Percentiles rank a stretch among this genome's conserved stretches.
Conservation (phyloP, 2,329 filamentous ascomycete genomes). For the Nakataea oryzae region DNA sequence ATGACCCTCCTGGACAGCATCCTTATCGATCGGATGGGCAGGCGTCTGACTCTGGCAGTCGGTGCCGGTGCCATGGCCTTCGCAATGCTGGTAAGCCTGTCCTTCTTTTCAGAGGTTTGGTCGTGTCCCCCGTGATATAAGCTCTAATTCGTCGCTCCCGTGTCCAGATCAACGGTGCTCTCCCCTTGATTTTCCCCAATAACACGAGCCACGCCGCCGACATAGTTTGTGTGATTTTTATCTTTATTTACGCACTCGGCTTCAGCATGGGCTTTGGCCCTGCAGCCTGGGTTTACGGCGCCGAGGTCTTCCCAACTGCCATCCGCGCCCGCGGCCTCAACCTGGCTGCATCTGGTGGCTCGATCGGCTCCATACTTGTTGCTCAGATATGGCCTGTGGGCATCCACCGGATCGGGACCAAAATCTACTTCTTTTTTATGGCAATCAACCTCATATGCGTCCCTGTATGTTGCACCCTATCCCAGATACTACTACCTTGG, state of each 20-base stretch:
- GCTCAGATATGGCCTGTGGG: conserved; percentile 46
- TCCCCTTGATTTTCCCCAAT: conserved; percentile 39
- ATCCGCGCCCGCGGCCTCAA: conserved; percentile 46
- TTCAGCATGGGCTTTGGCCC: conserved; percentile 48
- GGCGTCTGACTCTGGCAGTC: conserved; percentile 34
- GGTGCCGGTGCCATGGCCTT: conserved; percentile 42
- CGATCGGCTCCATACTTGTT: conserved; percentile 44
- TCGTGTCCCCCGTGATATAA: too few relatives aligned
- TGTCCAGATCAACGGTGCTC: conserved; percentile 38
- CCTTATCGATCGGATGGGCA: conserved; percentile 41
- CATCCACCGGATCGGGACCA: conserved; percentile 35
- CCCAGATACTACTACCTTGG: background rate
- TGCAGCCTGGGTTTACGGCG: conserved; percentile 48
- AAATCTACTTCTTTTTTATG: conserved; percentile 49
- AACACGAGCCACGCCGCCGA: conserved; percentile 37
- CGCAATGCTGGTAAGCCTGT: conserved; percentile 33
- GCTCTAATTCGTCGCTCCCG: background rate
- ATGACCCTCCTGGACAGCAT: conserved; percentile 46
- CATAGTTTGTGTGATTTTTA: conserved; percentile 40
- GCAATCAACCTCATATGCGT: conserved; percentile 36
- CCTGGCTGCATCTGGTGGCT: conserved; percentile 40
- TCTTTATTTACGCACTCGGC: conserved; percentile 47
- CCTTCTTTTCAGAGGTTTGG: background rate
- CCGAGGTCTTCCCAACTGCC: conserved; percentile 49
- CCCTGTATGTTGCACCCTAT: conserved; percentile 18